phyloP scores from a whole-genome alignment of 2,329 filamentous ascomycete genomes.

The Aspergillus melleus region DNA sequence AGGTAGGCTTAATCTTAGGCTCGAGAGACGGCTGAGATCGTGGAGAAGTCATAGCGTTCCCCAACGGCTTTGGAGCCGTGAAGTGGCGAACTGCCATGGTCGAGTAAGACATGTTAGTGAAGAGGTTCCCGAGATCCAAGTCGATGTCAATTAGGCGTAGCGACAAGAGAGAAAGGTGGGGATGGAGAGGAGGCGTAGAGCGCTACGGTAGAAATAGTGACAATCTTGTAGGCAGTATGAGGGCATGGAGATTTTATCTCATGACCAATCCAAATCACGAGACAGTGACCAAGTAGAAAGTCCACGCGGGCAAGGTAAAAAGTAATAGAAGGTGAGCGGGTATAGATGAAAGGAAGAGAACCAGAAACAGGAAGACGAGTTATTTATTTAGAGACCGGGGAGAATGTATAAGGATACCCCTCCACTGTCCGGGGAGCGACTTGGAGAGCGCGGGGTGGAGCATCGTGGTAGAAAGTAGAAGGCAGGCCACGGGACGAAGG shows the following conservation, averaged over 20 bases:
- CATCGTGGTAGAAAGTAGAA: constrained; percentile 1
- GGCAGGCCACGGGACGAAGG: constrained; percentile 17
- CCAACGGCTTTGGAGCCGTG: constrained; percentile 69
- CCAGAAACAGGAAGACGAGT: not conserved
- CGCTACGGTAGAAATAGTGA: constrained; percentile 90
- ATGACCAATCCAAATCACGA: constrained; percentile 19
- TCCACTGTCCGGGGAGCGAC: constrained; percentile 11
- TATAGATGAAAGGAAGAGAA: not conserved
- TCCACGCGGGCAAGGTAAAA: constrained; percentile 1
- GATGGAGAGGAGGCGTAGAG: constrained; percentile 80
- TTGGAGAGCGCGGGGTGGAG: constrained; percentile 12
- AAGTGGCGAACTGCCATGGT: constrained; percentile 69
- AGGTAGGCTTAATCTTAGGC: constrained; percentile 20
- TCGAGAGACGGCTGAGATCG: constrained; percentile 29
- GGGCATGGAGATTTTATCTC: constrained; percentile 65
- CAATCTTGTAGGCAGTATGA: constrained; percentile 80
- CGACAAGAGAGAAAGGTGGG: constrained; percentile 75
- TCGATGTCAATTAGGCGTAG: constrained; percentile 59
- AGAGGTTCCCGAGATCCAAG: constrained; percentile 22
- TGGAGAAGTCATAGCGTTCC: constrained; percentile 61
- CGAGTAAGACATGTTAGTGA: constrained; percentile 60
- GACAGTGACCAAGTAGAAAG: constrained; percentile 9
- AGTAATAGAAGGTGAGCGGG: constrained; percentile 4
- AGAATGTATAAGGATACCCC: constrained; percentile 5
- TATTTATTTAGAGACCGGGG: constrained; percentile 2